phyloP scores from a whole-genome alignment of 768 basidiomycete genomes.

The Russula emetica region DNA sequence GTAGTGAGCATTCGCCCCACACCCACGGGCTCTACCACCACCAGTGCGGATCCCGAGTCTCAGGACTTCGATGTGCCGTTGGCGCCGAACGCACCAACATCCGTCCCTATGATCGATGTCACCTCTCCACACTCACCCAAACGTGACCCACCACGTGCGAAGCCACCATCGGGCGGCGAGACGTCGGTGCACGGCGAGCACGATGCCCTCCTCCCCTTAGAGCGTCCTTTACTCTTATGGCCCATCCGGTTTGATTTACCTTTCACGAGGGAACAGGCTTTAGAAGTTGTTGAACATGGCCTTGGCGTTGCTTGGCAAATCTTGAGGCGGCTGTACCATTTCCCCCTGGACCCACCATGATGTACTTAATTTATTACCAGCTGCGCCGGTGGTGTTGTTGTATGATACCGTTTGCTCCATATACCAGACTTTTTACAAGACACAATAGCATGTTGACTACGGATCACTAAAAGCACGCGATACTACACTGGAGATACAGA shows the following conservation, averaged over 20 bases:
- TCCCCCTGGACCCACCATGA: conserved; percentile 50
- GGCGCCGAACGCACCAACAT: background rate
- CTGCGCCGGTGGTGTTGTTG: background rate
- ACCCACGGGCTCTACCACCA: background rate
- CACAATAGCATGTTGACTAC: background rate
- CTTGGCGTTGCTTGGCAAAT: conserved; percentile 46
- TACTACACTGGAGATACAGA: conserved; percentile 2
- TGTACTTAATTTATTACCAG: background rate
- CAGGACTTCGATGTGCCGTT: background rate
- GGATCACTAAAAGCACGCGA: background rate
- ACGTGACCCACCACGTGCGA: conserved; percentile 28
- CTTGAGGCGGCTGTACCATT: conserved; percentile 50
- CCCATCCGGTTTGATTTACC: conserved; percentile 34
- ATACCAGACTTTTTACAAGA: conserved; percentile 7
- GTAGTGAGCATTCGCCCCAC: conserved; percentile 24
- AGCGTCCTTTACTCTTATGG: conserved; percentile 34
- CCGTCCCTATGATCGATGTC: conserved; percentile 27
- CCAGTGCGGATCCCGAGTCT: background rate
- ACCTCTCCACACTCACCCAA: conserved; percentile 2
- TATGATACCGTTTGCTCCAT: conserved; percentile 11
- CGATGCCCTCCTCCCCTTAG: conserved; percentile 29
- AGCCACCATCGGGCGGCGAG: conserved; percentile 29
- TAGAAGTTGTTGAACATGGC: conserved; percentile 38
- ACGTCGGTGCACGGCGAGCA: conserved; percentile 29
- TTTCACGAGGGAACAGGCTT: conserved; percentile 34